phyloP scores from a whole-genome alignment of 441 rosid species.

The Melastoma candidum region DNA sequence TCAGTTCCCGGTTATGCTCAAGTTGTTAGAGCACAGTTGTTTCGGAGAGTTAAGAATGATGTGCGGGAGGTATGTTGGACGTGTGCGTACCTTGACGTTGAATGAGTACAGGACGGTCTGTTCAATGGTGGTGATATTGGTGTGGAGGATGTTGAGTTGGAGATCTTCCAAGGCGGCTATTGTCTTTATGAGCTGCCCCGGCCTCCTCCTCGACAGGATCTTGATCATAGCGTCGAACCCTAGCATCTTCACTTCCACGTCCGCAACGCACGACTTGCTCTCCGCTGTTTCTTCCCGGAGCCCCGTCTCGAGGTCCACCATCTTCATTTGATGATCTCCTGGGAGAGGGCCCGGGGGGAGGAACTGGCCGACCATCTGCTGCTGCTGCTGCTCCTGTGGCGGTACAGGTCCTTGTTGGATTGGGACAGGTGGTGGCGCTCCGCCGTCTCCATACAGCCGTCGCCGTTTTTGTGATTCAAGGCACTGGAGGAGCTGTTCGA shows the following conservation, averaged over 20 bases:
- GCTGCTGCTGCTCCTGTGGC: conserved; percentile 2
- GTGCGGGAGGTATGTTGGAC: too few relatives aligned
- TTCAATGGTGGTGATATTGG: conserved; percentile 88
- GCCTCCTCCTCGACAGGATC: conserved; percentile 59
- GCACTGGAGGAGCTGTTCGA: conserved; percentile 22
- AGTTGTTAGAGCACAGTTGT: too few relatives aligned
- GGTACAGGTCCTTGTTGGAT: background rate
- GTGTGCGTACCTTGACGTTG: conserved; percentile 59
- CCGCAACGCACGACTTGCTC: conserved; percentile 69
- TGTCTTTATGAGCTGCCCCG: conserved; percentile 30
- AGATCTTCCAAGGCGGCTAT: conserved; percentile 18
- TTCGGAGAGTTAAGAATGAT: too few relatives aligned
- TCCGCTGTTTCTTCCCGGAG: conserved; percentile 70
- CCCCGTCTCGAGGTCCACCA: conserved; percentile 32
- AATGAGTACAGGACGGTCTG: conserved; percentile 93
- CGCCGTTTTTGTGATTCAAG: conserved; percentile 16
- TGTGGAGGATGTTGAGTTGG: conserved; percentile 61
- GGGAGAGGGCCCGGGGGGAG: background rate
- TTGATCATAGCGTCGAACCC: conserved; percentile 93
- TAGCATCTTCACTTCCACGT: conserved; percentile 79
- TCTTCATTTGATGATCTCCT: conserved; percentile 5
- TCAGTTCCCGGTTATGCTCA: too few relatives aligned
- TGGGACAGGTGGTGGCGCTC: conserved; percentile 1
- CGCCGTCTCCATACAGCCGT: conserved; percentile 14
- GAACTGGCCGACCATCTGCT: conserved; percentile 9